These are phyloP conservation scores for Penicillium verrucosum DNA, from an alignment of 2,329 filamentous ascomycete genomes.

Conservation along the genomic window DNA sequence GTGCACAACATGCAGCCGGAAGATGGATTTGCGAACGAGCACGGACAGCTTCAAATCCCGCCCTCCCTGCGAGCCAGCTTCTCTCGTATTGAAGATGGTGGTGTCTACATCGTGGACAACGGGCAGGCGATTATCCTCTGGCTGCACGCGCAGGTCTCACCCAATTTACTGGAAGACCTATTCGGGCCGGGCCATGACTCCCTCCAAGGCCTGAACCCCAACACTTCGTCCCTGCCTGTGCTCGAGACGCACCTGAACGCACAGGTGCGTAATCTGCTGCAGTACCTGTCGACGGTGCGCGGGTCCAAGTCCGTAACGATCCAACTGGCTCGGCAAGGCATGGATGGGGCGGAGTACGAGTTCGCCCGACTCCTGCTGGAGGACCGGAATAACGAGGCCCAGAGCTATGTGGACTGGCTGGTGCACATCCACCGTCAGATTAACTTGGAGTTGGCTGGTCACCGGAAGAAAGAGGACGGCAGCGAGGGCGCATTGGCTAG, in stretches of 20 bases:
- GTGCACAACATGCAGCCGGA: constrained; percentile 83
- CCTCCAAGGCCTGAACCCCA: constrained; percentile 76
- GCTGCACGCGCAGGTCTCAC: constrained; percentile 88
- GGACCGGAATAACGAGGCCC: constrained; percentile 94
- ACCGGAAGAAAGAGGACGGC: constrained; percentile 48
- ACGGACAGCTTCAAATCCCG: constrained; percentile 82
- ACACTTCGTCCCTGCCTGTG: constrained; percentile 73
- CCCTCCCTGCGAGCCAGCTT: constrained; percentile 78
- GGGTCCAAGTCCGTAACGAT: constrained; percentile 85
- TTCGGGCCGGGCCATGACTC: constrained; percentile 73
- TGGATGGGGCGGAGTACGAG: constrained; percentile 94
- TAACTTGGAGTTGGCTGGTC: constrained; percentile 69
- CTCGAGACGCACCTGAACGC: constrained; percentile 90
- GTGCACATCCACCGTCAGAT: constrained; percentile 92
- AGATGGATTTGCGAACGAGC: constrained; percentile 91
- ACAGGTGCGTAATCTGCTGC: constrained; percentile 88
- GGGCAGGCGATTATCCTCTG: constrained; percentile 88
- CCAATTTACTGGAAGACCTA: constrained; percentile 83
- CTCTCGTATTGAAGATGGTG: constrained; percentile 82
- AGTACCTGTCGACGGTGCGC: constrained; percentile 75
- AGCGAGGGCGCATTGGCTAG: constrained; percentile 44
- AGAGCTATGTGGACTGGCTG: constrained; percentile 97
- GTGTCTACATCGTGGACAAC: constrained; percentile 92
- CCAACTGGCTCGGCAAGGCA: constrained; percentile 84
- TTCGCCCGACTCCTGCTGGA: constrained; percentile 89